Percentiles rank a stretch among this genome's conserved stretches.
Evolutionary conservation across 768 basidiomycete genomes (phyloP).

Genomic region (Pulveroboletus sp.): DNA sequence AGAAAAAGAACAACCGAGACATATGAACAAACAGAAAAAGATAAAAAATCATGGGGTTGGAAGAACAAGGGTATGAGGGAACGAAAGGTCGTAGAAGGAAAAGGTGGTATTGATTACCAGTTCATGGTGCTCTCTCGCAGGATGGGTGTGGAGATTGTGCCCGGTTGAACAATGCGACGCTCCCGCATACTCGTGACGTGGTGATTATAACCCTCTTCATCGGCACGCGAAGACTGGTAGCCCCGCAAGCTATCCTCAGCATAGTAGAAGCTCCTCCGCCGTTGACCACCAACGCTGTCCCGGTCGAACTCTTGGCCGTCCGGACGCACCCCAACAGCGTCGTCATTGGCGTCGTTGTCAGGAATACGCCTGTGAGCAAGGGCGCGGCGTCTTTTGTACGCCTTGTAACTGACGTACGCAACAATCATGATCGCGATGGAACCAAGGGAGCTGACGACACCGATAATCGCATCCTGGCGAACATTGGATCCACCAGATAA

Average conservation of each 20-base stretch:
- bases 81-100: background rate
- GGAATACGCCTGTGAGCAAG: conserved; percentile 68
- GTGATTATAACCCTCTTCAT: conserved; percentile 36
- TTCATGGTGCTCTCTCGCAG: conserved; percentile 81
- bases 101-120: conserved; percentile 46
- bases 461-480: conserved; percentile 84
- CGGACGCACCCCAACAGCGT: conserved; percentile 42
- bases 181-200: conserved; percentile 42
- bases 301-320: conserved; percentile 74
- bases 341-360: conserved; percentile 37
- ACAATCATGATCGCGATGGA: conserved; percentile 71
- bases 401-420: conserved; percentile 65
- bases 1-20: conserved; percentile 5
- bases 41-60: background rate
- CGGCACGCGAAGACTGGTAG: conserved; percentile 37
- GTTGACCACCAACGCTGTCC: conserved; percentile 66
- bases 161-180: conserved; percentile 55
- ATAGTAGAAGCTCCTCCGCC: conserved; percentile 79
- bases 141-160: conserved; percentile 69
- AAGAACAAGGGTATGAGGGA: conserved; percentile 14
- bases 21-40: conserved; percentile 1
- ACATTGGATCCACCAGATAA: conserved; percentile 31
- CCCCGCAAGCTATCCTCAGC: conserved; percentile 79
- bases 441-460: conserved; percentile 80
- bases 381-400: conserved; percentile 61